A percentile compares a stretch with the other conserved stretches of the same genome.
Conservation (phyloP, 805 yeast genomes). For the Torulaspora quercuum region DNA sequence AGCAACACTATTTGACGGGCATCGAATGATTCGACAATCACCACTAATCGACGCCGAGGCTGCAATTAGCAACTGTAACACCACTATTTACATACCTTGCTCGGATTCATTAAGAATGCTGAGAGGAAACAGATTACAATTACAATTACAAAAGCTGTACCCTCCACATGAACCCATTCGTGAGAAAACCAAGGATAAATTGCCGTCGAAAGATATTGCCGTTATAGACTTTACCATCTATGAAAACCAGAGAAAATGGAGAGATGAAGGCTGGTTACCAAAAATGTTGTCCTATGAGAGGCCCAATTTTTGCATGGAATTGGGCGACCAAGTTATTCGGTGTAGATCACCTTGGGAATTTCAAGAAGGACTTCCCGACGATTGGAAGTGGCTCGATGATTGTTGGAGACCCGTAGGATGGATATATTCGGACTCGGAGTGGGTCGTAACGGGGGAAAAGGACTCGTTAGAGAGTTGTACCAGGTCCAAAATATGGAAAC, state of each 20-base stretch:
- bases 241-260: constrained; percentile 36
- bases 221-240: constrained; percentile 26
- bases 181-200: neutral
- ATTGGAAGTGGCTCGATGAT: constrained; percentile 33
- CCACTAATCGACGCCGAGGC: constrained; percentile 5
- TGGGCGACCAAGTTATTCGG: constrained; percentile 5
- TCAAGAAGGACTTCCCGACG: constrained; percentile 18
- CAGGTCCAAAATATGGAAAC: constrained; percentile 28
- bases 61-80: constrained; percentile 5
- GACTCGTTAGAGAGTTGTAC: constrained; percentile 31
- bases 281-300: constrained; percentile 29
- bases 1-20: constrained; percentile 2
- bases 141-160: constrained; percentile 18
- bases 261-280: constrained; percentile 23
- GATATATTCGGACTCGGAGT: constrained; percentile 29
- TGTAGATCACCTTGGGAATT: constrained; percentile 24
- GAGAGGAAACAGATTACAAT: constrained; percentile 12
- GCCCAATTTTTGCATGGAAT: constrained; percentile 15
- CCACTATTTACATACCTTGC: constrained; percentile 11
- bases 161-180: constrained; percentile 13
- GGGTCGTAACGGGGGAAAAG: constrained; percentile 25
- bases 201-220: constrained; percentile 8
- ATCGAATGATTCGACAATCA: constrained; percentile 1
- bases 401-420: constrained; percentile 29
- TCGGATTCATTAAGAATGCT: constrained; percentile 17